These are phyloP conservation scores for Monosporascus sp. DNA, from an alignment of 2,329 filamentous ascomycete genomes.

Conservation along the genomic window DNA sequence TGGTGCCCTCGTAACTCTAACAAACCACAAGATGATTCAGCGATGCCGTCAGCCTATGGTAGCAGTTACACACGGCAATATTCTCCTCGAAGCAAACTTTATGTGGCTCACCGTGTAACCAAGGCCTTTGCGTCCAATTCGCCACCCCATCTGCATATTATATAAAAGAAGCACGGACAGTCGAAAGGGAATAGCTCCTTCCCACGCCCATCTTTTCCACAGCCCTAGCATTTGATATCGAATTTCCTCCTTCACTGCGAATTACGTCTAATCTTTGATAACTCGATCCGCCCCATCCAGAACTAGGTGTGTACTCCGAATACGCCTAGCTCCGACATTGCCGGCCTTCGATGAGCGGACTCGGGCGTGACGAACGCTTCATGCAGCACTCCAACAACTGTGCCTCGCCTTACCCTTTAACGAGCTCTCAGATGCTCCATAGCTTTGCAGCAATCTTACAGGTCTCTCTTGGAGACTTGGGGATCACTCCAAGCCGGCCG, in stretches of 20 bases:
- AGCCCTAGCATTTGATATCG: constrained; percentile 34
- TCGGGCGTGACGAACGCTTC: constrained; percentile 29
- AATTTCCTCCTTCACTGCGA: constrained; percentile 34
- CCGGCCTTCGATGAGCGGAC: constrained; percentile 28
- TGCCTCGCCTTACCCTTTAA: constrained; percentile 21
- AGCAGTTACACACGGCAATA: no score
- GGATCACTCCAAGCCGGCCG: constrained; percentile 28
- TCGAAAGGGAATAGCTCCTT: constrained; percentile 42
- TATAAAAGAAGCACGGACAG: constrained; percentile 22
- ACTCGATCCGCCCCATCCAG: constrained; percentile 1
- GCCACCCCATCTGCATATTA: background rate
- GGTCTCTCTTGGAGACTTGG: constrained; percentile 25
- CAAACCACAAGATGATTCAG: no score
- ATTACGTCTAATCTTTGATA: constrained; percentile 28
- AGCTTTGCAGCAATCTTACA: constrained; percentile 31
- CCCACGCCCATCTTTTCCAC: constrained; percentile 42
- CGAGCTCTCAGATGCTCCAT: constrained; percentile 31
- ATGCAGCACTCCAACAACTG: constrained; percentile 26
- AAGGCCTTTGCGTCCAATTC: no score
- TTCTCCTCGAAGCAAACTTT: no score
- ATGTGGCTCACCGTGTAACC: no score
- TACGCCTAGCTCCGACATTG: constrained; percentile 38
- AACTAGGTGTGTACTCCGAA: constrained; percentile 36
- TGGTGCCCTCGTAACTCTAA: no score
- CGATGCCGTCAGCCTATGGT: no score